A percentile compares a stretch with the other conserved stretches of the same genome.
phyloP scores from a whole-genome alignment of 176 grass and related monocot genomes.

The Rhynchospora pubera region DNA sequence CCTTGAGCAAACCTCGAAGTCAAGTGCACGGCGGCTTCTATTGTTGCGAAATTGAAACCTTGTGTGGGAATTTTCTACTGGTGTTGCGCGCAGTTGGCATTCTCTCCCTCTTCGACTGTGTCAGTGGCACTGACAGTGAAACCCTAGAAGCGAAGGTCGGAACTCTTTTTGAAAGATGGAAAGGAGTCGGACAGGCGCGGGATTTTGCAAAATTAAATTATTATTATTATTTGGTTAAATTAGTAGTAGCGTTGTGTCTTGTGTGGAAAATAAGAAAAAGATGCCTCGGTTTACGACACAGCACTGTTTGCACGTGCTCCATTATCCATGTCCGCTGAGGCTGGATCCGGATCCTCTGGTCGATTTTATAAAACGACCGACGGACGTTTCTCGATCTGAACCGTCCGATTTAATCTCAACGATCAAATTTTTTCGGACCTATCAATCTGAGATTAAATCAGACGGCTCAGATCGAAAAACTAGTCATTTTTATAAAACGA shows the following conservation, averaged over 20 bases:
- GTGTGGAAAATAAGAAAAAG: not conserved
- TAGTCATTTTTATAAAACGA: too few relatives aligned
- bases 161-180: not conserved
- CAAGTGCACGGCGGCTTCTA: not conserved
- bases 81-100: not conserved
- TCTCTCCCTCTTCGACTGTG: not conserved
- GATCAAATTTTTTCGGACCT: too few relatives aligned
- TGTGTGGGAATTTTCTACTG: not conserved
- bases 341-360: too few relatives aligned
- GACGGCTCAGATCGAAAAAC: too few relatives aligned
- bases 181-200: not conserved
- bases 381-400: too few relatives aligned
- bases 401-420: too few relatives aligned
- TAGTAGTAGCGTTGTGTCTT: not conserved
- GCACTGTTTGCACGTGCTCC: too few relatives aligned
- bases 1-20: not conserved
- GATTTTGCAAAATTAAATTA: not conserved
- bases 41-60: not conserved
- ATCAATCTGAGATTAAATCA: too few relatives aligned
- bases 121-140: not conserved
- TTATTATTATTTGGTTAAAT: not conserved
- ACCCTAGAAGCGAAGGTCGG: not conserved
- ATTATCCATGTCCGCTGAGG: too few relatives aligned
- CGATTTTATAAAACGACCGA: too few relatives aligned
- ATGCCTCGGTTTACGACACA: not conserved